Evolutionary conservation across 805 yeast genomes (phyloP).

Genomic region (Sugiyamaella marilandica): DNA sequence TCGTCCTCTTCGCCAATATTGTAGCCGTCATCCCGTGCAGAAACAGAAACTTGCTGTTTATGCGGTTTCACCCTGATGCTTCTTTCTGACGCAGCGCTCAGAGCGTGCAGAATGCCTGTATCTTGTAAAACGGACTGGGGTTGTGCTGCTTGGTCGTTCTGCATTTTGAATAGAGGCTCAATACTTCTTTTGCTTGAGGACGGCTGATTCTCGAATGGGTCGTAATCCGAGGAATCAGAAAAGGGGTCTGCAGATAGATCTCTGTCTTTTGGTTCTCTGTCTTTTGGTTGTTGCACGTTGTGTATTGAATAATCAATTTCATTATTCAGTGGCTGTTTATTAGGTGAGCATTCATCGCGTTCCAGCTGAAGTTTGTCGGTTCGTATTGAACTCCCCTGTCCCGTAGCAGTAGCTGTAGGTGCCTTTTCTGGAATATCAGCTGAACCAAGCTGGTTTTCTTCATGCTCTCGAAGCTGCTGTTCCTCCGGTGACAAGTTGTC

Average conservation of each 20-base stretch:
- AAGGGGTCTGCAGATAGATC: neutral
- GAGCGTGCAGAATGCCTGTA: neutral
- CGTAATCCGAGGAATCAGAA: neutral
- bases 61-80: neutral
- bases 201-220: neutral
- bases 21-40: slow-evolving; percentile 6
- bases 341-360: too few relatives aligned
- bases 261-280: neutral
- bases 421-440: neutral
- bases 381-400: neutral
- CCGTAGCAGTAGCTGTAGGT: neutral
- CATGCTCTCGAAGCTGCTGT: neutral
- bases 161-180: neutral
- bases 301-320: too few relatives aligned
- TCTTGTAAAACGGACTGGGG: neutral
- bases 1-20: slow-evolving; percentile 7
- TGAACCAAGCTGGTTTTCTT: neutral
- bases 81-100: neutral
- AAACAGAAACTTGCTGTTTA: neutral
- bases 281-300: neutral
- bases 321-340: too few relatives aligned
- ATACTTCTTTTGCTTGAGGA: neutral
- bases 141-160: neutral
- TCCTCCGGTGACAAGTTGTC: neutral
- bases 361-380: too few relatives aligned